Percentiles rank a stretch among this genome's conserved stretches.
Evolutionary conservation across 352 stramenopile species (phyloP).

Genomic region (Globisporangium mamillatum): DNA sequence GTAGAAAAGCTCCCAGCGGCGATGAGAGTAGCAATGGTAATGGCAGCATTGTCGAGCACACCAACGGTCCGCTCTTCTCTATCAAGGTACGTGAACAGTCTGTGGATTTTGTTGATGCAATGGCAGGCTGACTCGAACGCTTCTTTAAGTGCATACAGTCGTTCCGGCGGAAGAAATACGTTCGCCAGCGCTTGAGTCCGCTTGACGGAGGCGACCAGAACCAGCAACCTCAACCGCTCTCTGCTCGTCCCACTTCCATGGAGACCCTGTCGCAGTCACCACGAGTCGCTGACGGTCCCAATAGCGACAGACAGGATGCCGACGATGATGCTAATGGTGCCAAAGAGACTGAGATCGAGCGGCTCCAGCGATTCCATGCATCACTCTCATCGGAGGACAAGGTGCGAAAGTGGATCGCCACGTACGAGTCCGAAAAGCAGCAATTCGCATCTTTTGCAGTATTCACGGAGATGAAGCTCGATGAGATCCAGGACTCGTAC

Average conservation of each 20-base stretch:
- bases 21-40: not conserved
- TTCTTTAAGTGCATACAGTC: conserved; percentile 18
- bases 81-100: conserved; percentile 7
- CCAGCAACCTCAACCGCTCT: not conserved
- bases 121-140: not conserved
- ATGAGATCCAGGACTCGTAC: conserved; percentile 67
- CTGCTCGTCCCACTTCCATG: not conserved
- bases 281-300: not conserved
- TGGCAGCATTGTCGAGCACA: not conserved
- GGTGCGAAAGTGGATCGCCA: conserved; percentile 63
- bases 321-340: conserved; percentile 22
- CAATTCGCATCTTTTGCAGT: conserved; percentile 76
- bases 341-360: conserved; percentile 22
- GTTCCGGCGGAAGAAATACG: conserved; percentile 52
- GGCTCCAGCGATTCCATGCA: conserved; percentile 41
- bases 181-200: conserved; percentile 42
- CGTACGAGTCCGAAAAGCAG: conserved; percentile 62
- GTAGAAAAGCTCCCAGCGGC: not conserved
- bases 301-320: not conserved
- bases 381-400: conserved; percentile 37
- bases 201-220: conserved; percentile 22
- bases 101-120: not conserved
- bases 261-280: not conserved
- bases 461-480: conserved; percentile 74
- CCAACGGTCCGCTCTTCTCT: conserved; percentile 1